Percentiles rank a stretch among this genome's conserved stretches.
phyloP scores from a whole-genome alignment of 495 filamentous ascomycete genomes.

The Penicillium fimorum region DNA sequence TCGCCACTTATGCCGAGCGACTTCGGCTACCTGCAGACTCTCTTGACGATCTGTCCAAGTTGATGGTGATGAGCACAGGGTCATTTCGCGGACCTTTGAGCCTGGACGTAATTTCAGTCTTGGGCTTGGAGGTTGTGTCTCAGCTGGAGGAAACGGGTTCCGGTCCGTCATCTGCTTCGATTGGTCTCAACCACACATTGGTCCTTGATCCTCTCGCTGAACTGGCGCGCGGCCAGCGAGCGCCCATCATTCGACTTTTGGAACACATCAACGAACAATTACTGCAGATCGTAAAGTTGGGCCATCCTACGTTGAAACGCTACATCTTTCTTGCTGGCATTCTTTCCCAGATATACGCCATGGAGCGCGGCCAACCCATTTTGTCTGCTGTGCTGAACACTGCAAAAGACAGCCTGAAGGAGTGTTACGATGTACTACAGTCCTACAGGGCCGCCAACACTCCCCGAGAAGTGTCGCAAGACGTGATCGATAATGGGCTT shows the following conservation, averaged over 20 bases:
- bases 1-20: constrained; percentile 10
- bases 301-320: constrained; percentile 24
- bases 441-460: constrained; percentile 1
- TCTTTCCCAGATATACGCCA: constrained; percentile 22
- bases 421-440: neutral
- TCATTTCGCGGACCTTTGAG: constrained; percentile 14
- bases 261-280: constrained; percentile 24
- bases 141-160: constrained; percentile 13
- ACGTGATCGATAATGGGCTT: constrained; percentile 1
- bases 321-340: constrained; percentile 22
- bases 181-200: constrained; percentile 1
- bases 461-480: constrained; percentile 1
- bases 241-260: constrained; percentile 19
- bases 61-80: constrained; percentile 10
- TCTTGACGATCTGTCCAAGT: constrained; percentile 8
- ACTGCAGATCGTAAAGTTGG: constrained; percentile 20
- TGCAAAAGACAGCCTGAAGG: neutral
- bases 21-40: constrained; percentile 7
- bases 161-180: neutral
- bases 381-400: neutral
- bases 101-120: constrained; percentile 14
- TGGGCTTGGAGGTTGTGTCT: constrained; percentile 14
- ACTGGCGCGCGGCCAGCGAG: constrained; percentile 6
- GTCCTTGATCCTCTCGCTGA: neutral
- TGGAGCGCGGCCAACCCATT: constrained; percentile 16